These are phyloP conservation scores for Echites panduratus DNA, from an alignment of 257 asterid genomes.

Conservation along the genomic window DNA sequence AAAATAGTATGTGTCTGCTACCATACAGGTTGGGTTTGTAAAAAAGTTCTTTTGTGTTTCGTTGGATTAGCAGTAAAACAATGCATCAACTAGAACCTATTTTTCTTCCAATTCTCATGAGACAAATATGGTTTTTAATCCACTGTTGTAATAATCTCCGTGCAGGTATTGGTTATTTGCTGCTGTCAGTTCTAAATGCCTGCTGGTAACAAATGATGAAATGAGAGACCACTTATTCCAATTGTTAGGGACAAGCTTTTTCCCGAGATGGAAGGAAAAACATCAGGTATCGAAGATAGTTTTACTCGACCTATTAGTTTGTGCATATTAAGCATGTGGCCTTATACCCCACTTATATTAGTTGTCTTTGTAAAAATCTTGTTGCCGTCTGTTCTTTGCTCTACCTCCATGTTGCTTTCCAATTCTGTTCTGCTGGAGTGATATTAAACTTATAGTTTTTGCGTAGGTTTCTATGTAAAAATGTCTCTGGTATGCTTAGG, in stretches of 20 bases:
- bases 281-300: constrained; percentile 59
- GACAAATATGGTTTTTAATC: background rate
- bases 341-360: too few species aligned
- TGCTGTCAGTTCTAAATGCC: constrained; percentile 79
- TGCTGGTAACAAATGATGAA: constrained; percentile 94
- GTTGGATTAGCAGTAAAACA: background rate
- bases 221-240: constrained; percentile 97
- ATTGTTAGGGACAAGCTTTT: constrained; percentile 72
- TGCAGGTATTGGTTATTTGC: constrained; percentile 96
- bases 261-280: constrained; percentile 98
- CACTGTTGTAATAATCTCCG: constrained; percentile 1
- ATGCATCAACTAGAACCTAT: background rate
- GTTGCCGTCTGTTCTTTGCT: background rate
- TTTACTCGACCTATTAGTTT: background rate
- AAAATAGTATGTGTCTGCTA: background rate
- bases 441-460: background rate
- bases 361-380: background rate
- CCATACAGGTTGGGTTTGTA: background rate
- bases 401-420: background rate
- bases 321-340: background rate
- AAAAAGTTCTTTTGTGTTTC: background rate
- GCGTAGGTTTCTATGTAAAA: background rate
- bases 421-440: background rate
- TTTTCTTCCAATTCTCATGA: background rate
- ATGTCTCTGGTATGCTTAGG: background rate